A percentile compares a stretch with the other conserved stretches of the same genome.
Conservation (phyloP, 768 basidiomycete species). For the Pleurotus platypus region DNA sequence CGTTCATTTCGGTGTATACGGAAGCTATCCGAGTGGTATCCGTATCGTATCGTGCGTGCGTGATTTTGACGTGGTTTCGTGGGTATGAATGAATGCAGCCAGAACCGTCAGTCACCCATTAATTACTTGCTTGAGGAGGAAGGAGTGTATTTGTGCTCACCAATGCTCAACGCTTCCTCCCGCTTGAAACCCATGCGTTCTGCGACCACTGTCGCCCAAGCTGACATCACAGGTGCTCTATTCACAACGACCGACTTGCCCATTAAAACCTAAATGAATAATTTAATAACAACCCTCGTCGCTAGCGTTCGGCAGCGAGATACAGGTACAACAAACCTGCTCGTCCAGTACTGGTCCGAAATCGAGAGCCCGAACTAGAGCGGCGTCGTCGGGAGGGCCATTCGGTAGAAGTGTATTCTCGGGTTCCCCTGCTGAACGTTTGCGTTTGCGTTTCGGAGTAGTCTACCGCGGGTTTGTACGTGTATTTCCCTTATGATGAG, state of each 20-base stretch:
- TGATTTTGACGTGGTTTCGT: too few relatives aligned
- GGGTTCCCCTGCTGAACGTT: slow-evolving; percentile 19
- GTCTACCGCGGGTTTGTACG: slow-evolving; percentile 23
- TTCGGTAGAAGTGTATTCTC: slow-evolving; percentile 59
- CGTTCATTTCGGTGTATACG: slow-evolving; percentile 92
- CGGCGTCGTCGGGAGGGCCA: slow-evolving; percentile 46
- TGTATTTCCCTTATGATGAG: slow-evolving; percentile 1
- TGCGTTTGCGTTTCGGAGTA: slow-evolving; percentile 56
- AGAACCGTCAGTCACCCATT: too few relatives aligned
- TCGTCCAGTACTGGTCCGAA: slow-evolving; percentile 76
- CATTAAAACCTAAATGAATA: slow-evolving; percentile 46
- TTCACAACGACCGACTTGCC: slow-evolving; percentile 70
- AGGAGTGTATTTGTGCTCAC: slow-evolving; percentile 32
- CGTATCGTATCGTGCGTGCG: not conserved
- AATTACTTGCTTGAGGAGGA: too few relatives aligned
- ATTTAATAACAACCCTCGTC: not conserved
- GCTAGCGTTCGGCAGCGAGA: too few relatives aligned
- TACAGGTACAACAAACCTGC: slow-evolving; percentile 28
- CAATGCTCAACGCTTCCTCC: slow-evolving; percentile 90
- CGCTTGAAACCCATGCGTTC: slow-evolving; percentile 83
- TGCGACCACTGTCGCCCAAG: slow-evolving; percentile 86
- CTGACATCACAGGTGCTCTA: slow-evolving; percentile 92
- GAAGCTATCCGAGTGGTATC: slow-evolving; percentile 50
- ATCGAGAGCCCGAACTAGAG: slow-evolving; percentile 51
- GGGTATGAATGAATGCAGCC: too few relatives aligned